Conservation (phyloP, 2,329 filamentous ascomycete genomes). For the Pleoardoris graminearum region DNA sequence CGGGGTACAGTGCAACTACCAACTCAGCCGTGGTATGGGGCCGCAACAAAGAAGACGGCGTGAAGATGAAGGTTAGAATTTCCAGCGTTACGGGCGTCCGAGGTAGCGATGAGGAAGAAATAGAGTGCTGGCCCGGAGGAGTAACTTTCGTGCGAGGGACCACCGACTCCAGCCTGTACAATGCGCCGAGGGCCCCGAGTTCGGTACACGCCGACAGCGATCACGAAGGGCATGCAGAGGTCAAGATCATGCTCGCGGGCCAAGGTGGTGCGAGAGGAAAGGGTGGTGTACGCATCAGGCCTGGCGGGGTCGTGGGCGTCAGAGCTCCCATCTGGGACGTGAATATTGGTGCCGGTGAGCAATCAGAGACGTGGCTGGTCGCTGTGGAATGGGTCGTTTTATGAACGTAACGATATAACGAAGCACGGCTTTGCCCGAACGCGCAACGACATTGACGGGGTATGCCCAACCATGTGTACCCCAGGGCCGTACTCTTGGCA, state of each 20-base stretch:
- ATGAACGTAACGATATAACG: constrained; percentile 7
- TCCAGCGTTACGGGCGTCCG: neutral
- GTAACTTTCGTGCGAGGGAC: constrained; percentile 29
- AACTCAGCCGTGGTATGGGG: constrained; percentile 18
- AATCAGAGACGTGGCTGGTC: constrained; percentile 39
- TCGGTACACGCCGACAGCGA: neutral
- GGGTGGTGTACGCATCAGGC: constrained; percentile 26
- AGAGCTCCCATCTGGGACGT: constrained; percentile 49
- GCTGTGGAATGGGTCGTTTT: constrained; percentile 49
- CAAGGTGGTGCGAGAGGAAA: constrained; percentile 25
- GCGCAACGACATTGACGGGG: neutral
- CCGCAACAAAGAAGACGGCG: constrained; percentile 30
- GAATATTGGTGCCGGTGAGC: constrained; percentile 36
- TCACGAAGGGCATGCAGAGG: neutral
- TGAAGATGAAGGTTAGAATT: constrained; percentile 24
- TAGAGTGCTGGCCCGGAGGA: constrained; percentile 26
- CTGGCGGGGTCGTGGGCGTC: constrained; percentile 40
- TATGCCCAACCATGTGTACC: too few relatives aligned
- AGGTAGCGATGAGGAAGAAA: constrained; percentile 7
- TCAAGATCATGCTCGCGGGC: constrained; percentile 34
- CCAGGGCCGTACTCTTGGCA: too few relatives aligned
- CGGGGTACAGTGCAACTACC: constrained; percentile 22
- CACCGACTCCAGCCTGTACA: constrained; percentile 19
- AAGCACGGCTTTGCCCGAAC: neutral
- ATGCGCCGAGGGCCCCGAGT: constrained; percentile 13